These are phyloP conservation scores for Penicillium sumatraense DNA, from an alignment of 2,329 filamentous ascomycete species.

Conservation along the genomic window DNA sequence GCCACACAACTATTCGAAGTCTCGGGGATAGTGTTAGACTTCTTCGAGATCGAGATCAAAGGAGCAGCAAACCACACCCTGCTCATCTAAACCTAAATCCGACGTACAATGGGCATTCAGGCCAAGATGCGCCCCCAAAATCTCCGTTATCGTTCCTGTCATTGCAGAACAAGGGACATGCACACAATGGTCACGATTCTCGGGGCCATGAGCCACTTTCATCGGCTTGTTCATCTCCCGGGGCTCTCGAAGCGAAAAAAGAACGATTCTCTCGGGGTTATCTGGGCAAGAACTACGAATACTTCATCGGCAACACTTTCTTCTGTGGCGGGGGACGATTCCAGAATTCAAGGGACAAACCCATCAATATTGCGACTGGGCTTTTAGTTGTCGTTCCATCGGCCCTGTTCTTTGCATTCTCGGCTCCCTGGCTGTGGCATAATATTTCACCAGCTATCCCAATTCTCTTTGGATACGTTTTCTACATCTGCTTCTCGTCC, in stretches of 20 bases:
- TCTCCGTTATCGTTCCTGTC: conserved; percentile 77
- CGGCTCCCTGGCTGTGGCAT: conserved; percentile 81
- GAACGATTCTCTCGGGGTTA: conserved; percentile 38
- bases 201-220: conserved; percentile 81
- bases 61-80: conserved; percentile 34
- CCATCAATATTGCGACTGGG: conserved; percentile 87
- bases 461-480: conserved; percentile 87
- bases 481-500: conserved; percentile 87
- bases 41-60: conserved; percentile 61
- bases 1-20: conserved; percentile 63
- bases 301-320: conserved; percentile 90
- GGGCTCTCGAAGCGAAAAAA: conserved; percentile 57
- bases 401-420: conserved; percentile 82
- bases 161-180: conserved; percentile 59
- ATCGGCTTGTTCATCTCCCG: conserved; percentile 77
- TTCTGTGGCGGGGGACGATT: conserved; percentile 86
- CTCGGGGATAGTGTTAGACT: conserved; percentile 79
- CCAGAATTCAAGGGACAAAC: conserved; percentile 84
- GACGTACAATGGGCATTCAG: conserved; percentile 59
- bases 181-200: conserved; percentile 58
- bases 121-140: conserved; percentile 65
- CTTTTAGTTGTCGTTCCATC: conserved; percentile 78
- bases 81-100: conserved; percentile 63
- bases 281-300: conserved; percentile 79
- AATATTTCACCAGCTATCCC: conserved; percentile 87